Conservation (phyloP, 257 asterid species). For the Solanum corneliomulleri region DNA sequence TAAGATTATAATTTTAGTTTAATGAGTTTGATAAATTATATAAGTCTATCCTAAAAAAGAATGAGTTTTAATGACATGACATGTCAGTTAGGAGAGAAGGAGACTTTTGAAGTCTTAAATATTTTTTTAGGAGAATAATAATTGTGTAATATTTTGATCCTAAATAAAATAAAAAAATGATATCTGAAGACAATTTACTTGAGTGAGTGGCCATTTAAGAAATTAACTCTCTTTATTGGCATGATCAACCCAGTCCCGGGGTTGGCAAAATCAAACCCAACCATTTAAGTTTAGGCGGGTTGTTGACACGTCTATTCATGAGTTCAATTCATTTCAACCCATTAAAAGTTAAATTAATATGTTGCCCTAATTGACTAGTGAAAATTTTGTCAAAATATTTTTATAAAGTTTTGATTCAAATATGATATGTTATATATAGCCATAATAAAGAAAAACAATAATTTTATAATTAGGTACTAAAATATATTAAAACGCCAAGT, state of each 20-base stretch:
- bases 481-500: no score
- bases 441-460: background rate
- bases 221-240: background rate
- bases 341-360: no score
- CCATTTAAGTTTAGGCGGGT: background rate
- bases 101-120: background rate
- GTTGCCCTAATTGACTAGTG: background rate
- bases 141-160: background rate
- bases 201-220: background rate
- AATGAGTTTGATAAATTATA: background rate
- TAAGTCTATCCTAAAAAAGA: background rate
- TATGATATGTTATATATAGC: background rate
- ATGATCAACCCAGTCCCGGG: background rate
- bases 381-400: no score
- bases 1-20: background rate
- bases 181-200: background rate
- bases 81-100: background rate
- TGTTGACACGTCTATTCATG: background rate
- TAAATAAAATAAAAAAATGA: no score
- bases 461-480: background rate
- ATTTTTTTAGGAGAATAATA: background rate
- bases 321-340: background rate
- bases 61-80: background rate
- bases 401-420: no score
- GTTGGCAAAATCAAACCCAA: background rate